Evolutionary conservation across 1,139 yeast genomes (phyloP), one percentile per base, ranked within the genome.

Genomic region (Protomyces gravidus): DNA sequence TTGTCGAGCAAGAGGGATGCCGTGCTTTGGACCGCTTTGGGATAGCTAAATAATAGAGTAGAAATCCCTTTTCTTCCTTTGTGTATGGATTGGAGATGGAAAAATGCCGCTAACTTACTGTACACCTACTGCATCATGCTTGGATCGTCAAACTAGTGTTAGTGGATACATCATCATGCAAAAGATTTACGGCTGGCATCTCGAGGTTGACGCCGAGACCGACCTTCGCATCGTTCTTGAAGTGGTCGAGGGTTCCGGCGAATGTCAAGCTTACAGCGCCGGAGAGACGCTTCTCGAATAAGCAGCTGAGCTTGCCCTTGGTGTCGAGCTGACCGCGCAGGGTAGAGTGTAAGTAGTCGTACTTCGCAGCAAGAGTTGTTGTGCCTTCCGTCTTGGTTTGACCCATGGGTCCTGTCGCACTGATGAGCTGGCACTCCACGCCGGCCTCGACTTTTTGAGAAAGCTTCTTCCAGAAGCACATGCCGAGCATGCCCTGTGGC

Each of bases 151-250:
- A 36, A 36, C 19, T 28, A 28, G 7, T 28, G 32, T 28, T 28
- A 28, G 32, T 28, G 13, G 32, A 28, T 9, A 2, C n/a, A n/a
- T 28, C 2, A 9, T 28, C 13, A 28, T 28, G 2, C 7, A 2
- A 2, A 2, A 28, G 7, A 1, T 28, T 28, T 28, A 28, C 32
- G 32, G 42, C 40, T 48, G 39, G 48, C 58, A 53, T 95, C 78
- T 92, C 97, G 67, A 92, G 85, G 78, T 89, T 96, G 69, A 92
- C 80, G 73, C 97, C 98, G 69, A 90, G 82, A 71, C 98, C 98
- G 66, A 90, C 77, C 73, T 85, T 85, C 63, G 92, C 85, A 63
- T 89, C 78, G 72, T 83, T 82, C 78, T 90, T 90, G 70, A 79
- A 76, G 74, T 94, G 97, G 74, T 92, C 97, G 67, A 92, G 83